Percentiles rank a stretch among this genome's conserved stretches.
phyloP scores from a whole-genome alignment of 2,329 filamentous ascomycete species.

The Paraconiothyrium sp. region DNA sequence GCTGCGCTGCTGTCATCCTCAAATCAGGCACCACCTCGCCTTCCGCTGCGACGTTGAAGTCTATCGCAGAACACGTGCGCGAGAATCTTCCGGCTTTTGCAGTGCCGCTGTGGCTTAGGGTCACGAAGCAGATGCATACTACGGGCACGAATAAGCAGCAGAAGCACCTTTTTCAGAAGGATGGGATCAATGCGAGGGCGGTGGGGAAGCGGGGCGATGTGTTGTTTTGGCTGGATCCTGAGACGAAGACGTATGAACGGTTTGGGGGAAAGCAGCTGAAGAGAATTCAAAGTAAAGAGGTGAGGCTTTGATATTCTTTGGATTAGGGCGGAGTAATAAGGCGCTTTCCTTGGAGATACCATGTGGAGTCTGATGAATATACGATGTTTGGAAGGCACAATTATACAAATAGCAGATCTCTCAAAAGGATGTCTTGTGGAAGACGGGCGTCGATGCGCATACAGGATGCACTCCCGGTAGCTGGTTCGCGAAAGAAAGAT shows the following conservation, averaged over 20 bases:
- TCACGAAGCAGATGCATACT: slow-evolving; percentile 51
- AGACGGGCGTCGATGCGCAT: no score
- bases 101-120: slow-evolving; percentile 55
- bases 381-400: no score
- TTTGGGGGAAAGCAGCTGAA: slow-evolving; percentile 39
- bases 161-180: slow-evolving; percentile 52
- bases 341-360: neutral
- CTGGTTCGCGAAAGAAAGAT: no score
- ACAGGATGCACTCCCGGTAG: no score
- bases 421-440: no score
- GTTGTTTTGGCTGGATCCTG: slow-evolving; percentile 52
- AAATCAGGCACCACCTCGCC: slow-evolving; percentile 25
- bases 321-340: neutral
- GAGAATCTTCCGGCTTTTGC: slow-evolving; percentile 54
- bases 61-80: slow-evolving; percentile 48
- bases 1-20: slow-evolving; percentile 55
- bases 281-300: slow-evolving; percentile 34
- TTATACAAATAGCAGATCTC: no score
- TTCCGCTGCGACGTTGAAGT: slow-evolving; percentile 25
- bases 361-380: no score
- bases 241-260: slow-evolving; percentile 35
- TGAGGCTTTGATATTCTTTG: slow-evolving; percentile 37
- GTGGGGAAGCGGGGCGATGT: slow-evolving; percentile 49
- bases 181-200: slow-evolving; percentile 53
- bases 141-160: slow-evolving; percentile 60